Base-by-base conservation (phyloP, 2,329 filamentous ascomycete species). In the Zasmidium cellare region DNA sequence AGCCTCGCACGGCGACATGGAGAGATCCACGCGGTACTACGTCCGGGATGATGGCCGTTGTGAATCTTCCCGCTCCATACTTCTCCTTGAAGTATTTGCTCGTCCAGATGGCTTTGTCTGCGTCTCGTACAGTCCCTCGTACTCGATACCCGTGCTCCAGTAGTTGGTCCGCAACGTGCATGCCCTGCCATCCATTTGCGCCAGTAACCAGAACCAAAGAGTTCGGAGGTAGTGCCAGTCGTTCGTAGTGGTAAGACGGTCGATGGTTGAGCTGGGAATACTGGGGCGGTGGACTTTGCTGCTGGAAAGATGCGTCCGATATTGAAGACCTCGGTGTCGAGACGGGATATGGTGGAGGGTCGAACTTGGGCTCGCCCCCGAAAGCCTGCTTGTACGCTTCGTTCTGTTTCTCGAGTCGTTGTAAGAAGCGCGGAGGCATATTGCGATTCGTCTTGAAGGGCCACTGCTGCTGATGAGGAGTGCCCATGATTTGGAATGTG, bases 1-100 rank as follows among this genome's bases (percentile, higher is more conserved):
- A 73, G 18, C 74, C 72, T 57, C 76, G 72, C 47, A 80, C 62
- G 3, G 73, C 75, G 18, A 71, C 61, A 31, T 79, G 71, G 51
- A 79, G 77, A 1, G 74, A 75, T 22, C 71, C 69, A 0, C 69
- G 47, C 1, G 67, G 65, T 1, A 68, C 66, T 25, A 82, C 68
- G 16, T 79, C 71, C 1, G 72, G 65, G 1, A 82, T 71, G 1
- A 72, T 57, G 5, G 74, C 69, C 2, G 77, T 68, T 23, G 77
- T 74, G 47, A 80, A 76, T 2, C 64, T 57, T 9, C 67, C 71
- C 1, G 60, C 38, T 25, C 67, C 69, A 50, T 70, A 67, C 51
- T 65, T 67, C 20, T 66, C 51, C 35, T 58, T 58, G 50, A 70
- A 70, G 55, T 59, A 64, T 11, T 67, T 57, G 35, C 57, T 60